phyloP scores from a whole-genome alignment of 2,329 filamentous ascomycete species.

The Rutstroemia sp. region DNA sequence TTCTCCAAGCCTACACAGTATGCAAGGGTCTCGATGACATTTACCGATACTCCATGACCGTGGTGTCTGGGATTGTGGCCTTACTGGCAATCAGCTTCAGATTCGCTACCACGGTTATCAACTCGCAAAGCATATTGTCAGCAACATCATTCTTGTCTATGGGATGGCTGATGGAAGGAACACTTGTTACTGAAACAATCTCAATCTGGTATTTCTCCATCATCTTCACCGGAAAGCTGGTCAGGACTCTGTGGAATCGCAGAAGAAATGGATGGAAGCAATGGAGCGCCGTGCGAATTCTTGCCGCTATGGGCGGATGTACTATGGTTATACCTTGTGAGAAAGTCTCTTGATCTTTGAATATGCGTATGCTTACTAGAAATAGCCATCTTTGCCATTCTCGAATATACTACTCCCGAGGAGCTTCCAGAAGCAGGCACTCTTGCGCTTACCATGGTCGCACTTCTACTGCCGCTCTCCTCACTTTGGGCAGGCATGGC shows the following conservation, averaged over 20 bases:
- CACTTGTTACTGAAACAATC: slow-evolving; percentile 44
- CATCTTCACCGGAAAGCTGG: slow-evolving; percentile 56
- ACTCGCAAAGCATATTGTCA: slow-evolving; percentile 24
- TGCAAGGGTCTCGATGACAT: slow-evolving; percentile 37
- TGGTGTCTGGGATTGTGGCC: slow-evolving; percentile 40
- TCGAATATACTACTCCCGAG: slow-evolving; percentile 41
- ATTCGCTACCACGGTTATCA: slow-evolving; percentile 43
- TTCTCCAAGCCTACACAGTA: slow-evolving; percentile 57
- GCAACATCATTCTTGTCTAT: slow-evolving; percentile 24
- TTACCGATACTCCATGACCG: slow-evolving; percentile 39
- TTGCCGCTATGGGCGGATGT: slow-evolving; percentile 61
- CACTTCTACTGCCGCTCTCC: slow-evolving; percentile 57
- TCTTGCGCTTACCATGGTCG: slow-evolving; percentile 49
- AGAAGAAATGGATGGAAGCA: slow-evolving; percentile 48
- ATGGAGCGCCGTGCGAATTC: slow-evolving; percentile 58
- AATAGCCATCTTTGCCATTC: slow-evolving; percentile 51
- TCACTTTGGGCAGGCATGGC: slow-evolving; percentile 53
- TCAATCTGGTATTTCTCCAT: slow-evolving; percentile 55
- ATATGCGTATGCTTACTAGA: slow-evolving; percentile 11
- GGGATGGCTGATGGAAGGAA: slow-evolving; percentile 35
- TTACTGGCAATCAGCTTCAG: slow-evolving; percentile 45
- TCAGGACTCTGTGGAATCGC: slow-evolving; percentile 47
- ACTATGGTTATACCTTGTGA: slow-evolving; percentile 58
- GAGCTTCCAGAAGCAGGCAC: slow-evolving; percentile 45
- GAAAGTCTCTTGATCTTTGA: slow-evolving; percentile 14